phyloP scores from a whole-genome alignment of 225 moss, liverwort and hornwort species.

The Neckera pumila region DNA sequence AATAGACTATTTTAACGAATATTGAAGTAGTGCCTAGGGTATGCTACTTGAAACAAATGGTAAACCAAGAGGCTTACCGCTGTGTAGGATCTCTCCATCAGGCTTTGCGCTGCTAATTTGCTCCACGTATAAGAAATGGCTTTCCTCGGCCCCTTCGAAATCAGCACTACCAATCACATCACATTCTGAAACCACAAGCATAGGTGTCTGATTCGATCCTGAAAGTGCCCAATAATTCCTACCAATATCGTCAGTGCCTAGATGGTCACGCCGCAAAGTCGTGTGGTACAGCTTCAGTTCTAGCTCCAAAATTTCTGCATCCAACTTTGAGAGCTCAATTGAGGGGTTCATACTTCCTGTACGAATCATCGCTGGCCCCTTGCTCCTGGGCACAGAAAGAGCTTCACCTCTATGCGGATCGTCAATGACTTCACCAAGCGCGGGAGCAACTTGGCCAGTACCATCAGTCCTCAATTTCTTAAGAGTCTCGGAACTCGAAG shows the following conservation, averaged over 20 bases:
- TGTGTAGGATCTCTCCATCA: conserved; percentile 2
- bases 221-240: conserved; percentile 84
- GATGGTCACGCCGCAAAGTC: conserved; percentile 68
- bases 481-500: conserved; percentile 11
- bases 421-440: conserved; percentile 48
- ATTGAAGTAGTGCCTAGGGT: not conserved
- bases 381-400: conserved; percentile 2
- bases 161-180: conserved; percentile 32
- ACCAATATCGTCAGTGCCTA: conserved; percentile 83
- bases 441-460: conserved; percentile 23
- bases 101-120: not conserved
- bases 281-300: conserved; percentile 57
- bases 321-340: conserved; percentile 22
- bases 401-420: conserved; percentile 24
- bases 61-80: conserved; percentile 15
- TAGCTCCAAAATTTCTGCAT: conserved; percentile 62
- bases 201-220: conserved; percentile 55
- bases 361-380: not conserved
- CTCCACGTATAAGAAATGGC: conserved; percentile 19
- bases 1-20: not conserved
- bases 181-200: conserved; percentile 65
- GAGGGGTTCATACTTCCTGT: not conserved
- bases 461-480: conserved; percentile 24
- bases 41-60: not conserved
- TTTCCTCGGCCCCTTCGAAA: conserved; percentile 10